Conservation (phyloP, 2,329 filamentous ascomycete species). For the Colletotrichum plurivorum region DNA sequence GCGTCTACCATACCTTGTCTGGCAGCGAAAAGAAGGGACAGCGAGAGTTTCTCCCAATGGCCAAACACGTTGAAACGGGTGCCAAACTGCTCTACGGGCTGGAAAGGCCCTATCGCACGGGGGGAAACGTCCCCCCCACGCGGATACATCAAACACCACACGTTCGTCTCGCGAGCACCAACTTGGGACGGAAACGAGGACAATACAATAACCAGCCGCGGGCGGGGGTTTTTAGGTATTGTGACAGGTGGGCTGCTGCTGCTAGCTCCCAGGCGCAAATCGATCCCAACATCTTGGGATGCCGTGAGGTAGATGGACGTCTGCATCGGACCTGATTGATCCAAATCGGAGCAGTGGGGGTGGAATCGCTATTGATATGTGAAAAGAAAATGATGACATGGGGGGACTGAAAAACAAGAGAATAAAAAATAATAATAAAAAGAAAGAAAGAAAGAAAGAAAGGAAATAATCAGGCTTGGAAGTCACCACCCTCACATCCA, state of each 20-base stretch:
- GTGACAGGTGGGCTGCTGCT: slow-evolving; percentile 16
- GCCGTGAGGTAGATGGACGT: background rate
- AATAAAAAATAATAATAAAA: slow-evolving; percentile 2
- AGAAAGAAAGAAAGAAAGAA: background rate
- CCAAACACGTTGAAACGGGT: background rate
- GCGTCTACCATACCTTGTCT: no score
- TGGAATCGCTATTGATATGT: background rate
- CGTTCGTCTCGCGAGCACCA: background rate
- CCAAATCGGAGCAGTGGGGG: slow-evolving; percentile 11
- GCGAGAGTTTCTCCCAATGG: slow-evolving; percentile 1
- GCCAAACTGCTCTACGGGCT: background rate
- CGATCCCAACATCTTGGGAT: slow-evolving; percentile 23
- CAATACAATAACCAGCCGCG: background rate
- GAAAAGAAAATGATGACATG: background rate
- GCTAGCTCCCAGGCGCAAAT: slow-evolving; percentile 12
- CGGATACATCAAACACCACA: background rate
- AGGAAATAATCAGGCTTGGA: slow-evolving; percentile 6
- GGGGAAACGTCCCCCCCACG: background rate
- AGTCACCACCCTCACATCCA: background rate
- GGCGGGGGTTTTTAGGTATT: background rate
- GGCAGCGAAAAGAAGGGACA: no score
- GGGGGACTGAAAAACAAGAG: background rate
- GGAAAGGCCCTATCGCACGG: background rate
- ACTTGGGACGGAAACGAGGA: slow-evolving; percentile 2
- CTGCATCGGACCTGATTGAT: slow-evolving; percentile 28